phyloP scores from a whole-genome alignment of 2,329 filamentous ascomycete genomes.

The Colletotrichum zoysiae region DNA sequence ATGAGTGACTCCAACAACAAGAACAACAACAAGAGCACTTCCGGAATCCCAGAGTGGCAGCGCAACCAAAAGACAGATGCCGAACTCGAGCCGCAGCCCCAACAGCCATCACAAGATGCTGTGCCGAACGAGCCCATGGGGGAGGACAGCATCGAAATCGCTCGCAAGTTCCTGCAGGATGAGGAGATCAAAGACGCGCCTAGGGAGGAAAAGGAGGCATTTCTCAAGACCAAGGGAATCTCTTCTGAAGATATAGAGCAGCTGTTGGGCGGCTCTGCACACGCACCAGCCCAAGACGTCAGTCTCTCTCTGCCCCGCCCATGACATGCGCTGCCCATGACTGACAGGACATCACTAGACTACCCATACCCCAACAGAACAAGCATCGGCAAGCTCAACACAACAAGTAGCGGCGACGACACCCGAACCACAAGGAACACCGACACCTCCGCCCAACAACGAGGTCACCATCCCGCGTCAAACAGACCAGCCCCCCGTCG shows the following conservation, averaged over 20 bases:
- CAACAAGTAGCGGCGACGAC: conserved; percentile 19
- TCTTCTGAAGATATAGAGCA: conserved; percentile 74
- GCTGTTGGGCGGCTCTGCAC: conserved; percentile 61
- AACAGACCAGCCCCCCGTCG: conserved; percentile 67
- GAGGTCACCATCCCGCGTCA: conserved; percentile 38
- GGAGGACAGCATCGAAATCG: conserved; percentile 67
- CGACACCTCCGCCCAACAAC: conserved; percentile 26
- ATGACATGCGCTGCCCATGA: not conserved
- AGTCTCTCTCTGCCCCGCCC: not conserved
- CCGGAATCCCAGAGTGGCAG: conserved; percentile 52
- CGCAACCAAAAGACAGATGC: conserved; percentile 41
- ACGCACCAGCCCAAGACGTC: conserved; percentile 20
- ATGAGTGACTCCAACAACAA: conserved; percentile 53
- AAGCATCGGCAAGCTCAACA: conserved; percentile 1
- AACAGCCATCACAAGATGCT: conserved; percentile 30
- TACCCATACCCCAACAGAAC: conserved; percentile 8
- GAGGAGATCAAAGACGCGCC: conserved; percentile 77
- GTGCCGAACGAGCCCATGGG: conserved; percentile 30
- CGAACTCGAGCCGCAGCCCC: conserved; percentile 19
- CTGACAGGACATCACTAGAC: conserved; percentile 8
- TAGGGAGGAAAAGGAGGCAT: conserved; percentile 79
- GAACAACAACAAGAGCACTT: conserved; percentile 45
- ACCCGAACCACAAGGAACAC: conserved; percentile 23
- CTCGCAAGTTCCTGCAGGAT: conserved; percentile 81
- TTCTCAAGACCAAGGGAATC: conserved; percentile 83